Evolutionary conservation across 2,329 filamentous ascomycete species (phyloP), one percentile per base, ranked within the genome.

Genomic region (Penicillium sp.): DNA sequence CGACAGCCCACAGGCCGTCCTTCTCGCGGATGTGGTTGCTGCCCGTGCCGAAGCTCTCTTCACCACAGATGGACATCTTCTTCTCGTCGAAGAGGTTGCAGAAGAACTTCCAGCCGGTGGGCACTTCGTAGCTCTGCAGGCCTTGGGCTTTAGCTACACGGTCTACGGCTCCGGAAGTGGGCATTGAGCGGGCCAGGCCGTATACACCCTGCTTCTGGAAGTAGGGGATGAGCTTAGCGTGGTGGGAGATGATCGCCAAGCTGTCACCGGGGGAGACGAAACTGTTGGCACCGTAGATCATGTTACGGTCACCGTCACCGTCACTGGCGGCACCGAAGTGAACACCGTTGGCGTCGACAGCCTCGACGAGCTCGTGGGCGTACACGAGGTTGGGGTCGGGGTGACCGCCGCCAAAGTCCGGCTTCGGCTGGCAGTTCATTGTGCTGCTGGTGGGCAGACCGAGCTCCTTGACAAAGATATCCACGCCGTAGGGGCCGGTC

Each of bases 21-120:
- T 98, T 98, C 77, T 98, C 93, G 61, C 93, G 88, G 66, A 98
- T 95, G 73, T 98, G 93, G 77, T 98, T 96, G 72, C 87, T 95
- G 34, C 93, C 93, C 10, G 93, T 98, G 59, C 93, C 93, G 70
- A 98, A 98, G 57, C 87, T 93, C 79, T 98, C 93, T 74, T 98
- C 93, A 52, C 93, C 93, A 67, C 93, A 98, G 69, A 98, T 98
- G 65, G 93, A 95, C 66, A 96, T 85, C 79, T 95, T 95, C 74
- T 95, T 78, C 58, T 88, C 85, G 66, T 96, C 90, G 64, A 96
- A 95, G 51, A 96, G 80, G 62, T 89, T 88, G 68, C 90, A 96
- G 83, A 96, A 96, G 79, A 96, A 96, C 73, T 96, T 96, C 93
- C 93, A 98, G 64, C 93, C 93, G 1, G 93, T 98, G 33, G 93